Base-by-base conservation (phyloP, 495 filamentous ascomycete species). In the Penicillium canescens region DNA sequence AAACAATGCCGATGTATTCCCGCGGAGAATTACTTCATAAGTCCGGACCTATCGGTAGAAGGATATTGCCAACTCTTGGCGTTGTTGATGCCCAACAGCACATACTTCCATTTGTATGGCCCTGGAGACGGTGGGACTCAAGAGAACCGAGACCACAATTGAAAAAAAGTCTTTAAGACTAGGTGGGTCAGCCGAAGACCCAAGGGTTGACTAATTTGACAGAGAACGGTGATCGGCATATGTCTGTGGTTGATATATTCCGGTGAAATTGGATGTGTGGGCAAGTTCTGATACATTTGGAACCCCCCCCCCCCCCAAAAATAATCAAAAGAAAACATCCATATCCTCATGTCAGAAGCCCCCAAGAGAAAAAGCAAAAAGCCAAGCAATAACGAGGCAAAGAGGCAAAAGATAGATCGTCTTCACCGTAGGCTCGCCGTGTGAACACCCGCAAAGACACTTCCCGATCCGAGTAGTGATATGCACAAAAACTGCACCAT, bases 271-370 rank as follows among this genome's bases (percentile, higher is more conserved):
- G 6, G 14, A 51, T 14, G 11, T 14, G 11, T 21, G 31, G 28
- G 11, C 37, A 40, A 16, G 18, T 10, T 53, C 56, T 59, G 45
- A 34, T 61, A 59, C 55, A 65, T 18, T 36, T 23, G 20, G 14
- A n/a, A n/a, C n/a, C n/a, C n/a, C n/a, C n/a, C n/a, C n/a, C n/a
- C n/a, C n/a, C n/a, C n/a, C n/a, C n/a, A n/a, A 18, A 18, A 55
- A n/a, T 39, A 42, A 23, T 18, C 6, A 18, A 52, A 51, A 58
- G 39, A 48, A 31, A 36, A 31, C 26, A 57, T n/a, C 20, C 33
- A n/a, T 36, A 11, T 48, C 33, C 52, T 24, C 37, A 46, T 42
- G 28, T 21, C 23, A 13, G 33, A 21, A 34, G 20, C 10, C 9
- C 7, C 18, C 42, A 42, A 45, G 34, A 45, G 24, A 6, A 45